Conservation (phyloP, 2,329 filamentous ascomycete genomes). For the Xylaria sp. region DNA sequence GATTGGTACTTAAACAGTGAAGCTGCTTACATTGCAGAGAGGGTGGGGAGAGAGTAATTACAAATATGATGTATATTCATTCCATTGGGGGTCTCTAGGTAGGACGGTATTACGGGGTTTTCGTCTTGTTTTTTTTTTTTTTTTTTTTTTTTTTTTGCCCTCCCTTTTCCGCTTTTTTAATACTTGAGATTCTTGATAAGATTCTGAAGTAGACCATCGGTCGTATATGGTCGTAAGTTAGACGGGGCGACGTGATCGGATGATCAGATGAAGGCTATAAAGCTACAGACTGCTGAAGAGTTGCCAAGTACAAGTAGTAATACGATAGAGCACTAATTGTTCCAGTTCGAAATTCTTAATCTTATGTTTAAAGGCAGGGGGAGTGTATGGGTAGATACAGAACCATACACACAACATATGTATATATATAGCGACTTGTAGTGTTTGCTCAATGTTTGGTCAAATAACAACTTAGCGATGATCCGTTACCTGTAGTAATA, state of each 20-base stretch:
- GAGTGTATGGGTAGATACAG: background rate
- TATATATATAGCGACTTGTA: background rate
- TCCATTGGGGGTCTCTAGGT: conserved; percentile 45
- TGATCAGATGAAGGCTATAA: conserved; percentile 34
- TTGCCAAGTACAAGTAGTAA: conserved; percentile 45
- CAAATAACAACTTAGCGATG: background rate
- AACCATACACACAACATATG: background rate
- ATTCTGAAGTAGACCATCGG: conserved; percentile 41
- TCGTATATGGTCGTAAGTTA: conserved; percentile 42
- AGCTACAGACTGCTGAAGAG: conserved; percentile 42
- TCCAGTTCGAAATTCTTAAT: conserved; percentile 30
- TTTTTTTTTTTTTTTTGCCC: background rate
- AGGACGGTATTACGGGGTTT: conserved; percentile 44
- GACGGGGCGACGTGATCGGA: conserved; percentile 35
- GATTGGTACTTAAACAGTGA: conserved; percentile 27
- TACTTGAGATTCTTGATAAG: conserved; percentile 45
- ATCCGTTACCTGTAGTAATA: background rate
- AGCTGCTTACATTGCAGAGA: conserved; percentile 16
- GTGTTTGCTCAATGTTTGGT: no score
- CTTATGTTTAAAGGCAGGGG: background rate
- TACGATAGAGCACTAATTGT: conserved; percentile 46
- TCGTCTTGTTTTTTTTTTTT: conserved; percentile 7
- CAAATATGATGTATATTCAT: conserved; percentile 46
- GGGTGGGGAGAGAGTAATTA: conserved; percentile 26
- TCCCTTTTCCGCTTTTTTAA: conserved; percentile 44